These are phyloP conservation scores for Atalantia buxifolia DNA, from an alignment of 345 rosid genomes.

Conservation along the genomic window DNA sequence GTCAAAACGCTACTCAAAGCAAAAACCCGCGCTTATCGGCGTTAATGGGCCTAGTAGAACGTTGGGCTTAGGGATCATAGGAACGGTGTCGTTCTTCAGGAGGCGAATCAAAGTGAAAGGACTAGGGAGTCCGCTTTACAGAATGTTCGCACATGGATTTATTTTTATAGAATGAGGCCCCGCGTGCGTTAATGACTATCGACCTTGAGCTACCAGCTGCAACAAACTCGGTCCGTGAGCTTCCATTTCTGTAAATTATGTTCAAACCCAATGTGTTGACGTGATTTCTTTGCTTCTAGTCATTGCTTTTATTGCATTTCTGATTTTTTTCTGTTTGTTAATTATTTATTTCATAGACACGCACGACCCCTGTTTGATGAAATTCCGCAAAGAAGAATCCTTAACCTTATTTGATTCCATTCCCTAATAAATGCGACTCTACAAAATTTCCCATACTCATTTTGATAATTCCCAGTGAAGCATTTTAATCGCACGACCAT, in stretches of 20 bases:
- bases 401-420: background rate
- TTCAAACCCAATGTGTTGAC: background rate
- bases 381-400: background rate
- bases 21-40: too few species aligned
- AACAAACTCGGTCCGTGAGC: background rate
- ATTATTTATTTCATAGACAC: background rate
- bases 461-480: background rate
- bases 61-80: background rate
- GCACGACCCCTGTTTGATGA: background rate
- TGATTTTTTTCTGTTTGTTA: background rate
- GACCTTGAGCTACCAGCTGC: background rate
- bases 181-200: too few species aligned
- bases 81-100: too few species aligned
- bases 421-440: background rate
- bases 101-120: too few species aligned
- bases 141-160: background rate
- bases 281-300: background rate
- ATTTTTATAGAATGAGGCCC: too few species aligned
- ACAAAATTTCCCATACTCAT: background rate
- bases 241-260: background rate
- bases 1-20: too few species aligned
- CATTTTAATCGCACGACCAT: background rate
- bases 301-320: background rate
- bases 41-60: background rate
- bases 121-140: too few species aligned